Evolutionary conservation across 345 rosid species (phyloP), one percentile per base, ranked within the genome.

Genomic region (Limnanthes douglasii): DNA sequence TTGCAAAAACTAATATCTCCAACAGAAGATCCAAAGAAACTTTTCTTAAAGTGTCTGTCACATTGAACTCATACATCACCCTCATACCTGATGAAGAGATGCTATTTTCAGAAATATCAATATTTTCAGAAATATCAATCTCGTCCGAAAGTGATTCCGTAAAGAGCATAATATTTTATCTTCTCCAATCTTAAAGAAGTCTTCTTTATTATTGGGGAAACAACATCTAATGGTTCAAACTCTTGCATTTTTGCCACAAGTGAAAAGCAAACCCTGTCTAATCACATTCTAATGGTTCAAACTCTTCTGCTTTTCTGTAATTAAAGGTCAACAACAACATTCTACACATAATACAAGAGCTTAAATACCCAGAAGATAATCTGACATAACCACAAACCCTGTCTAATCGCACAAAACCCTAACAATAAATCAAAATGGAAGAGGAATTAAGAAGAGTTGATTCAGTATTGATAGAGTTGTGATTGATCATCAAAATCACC

Each of bases 41-140:
- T 45, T 69, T 70, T 11, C 11, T 51, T 55, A 90, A 53, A 46
- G 49, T 59, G 26, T 85, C 78, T 1, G 58, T 68, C 64, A 50
- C 44, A 31, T 93, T 72, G 68, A 84, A 90, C 39, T 75, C 71
- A 38, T 68, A 56, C 26, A 84, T 63, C 28, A 60, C 72, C 58
- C 60, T 63, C 75, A 90, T 70, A 37, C 92, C 88, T 31, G 57
- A 43, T 3, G 86, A 51, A 0, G 96, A 70, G 15, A 90, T 73
- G 56, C 69, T 54, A 42, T 90, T 84, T 51, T 78, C 73, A 14
- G 98, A 90, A n/a, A n/a, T n/a, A n/a, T n/a, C n/a, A n/a, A n/a
- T n/a, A n/a, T n/a, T n/a, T n/a, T n/a, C n/a, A n/a, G n/a, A n/a
- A 48, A 90, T 75, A 60, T 90, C 93, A 53, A 90, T 73, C 63